Base-by-base conservation (phyloP, 2,329 filamentous ascomycete genomes). In the Tolypocladium amazonense region DNA sequence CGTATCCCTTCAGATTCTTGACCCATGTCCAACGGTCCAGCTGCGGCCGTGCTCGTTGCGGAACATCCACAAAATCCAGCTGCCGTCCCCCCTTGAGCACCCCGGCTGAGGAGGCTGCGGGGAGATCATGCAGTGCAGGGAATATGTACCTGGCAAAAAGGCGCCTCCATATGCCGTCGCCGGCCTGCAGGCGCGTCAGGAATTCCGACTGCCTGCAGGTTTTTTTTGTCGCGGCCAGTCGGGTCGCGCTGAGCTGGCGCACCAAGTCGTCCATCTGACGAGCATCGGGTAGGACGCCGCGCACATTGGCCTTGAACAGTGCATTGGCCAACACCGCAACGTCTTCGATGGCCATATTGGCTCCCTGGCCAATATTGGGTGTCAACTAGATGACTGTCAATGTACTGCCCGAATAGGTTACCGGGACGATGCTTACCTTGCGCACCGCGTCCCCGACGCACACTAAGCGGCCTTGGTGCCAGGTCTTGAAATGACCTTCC, bases 401-500 rank as follows among this genome's bases (percentile, higher is more conserved):
- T 41, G 4, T 5, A 8, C n/a, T 15, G 14, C 12, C 8, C 4
- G 23, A 11, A 8, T 4, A 56, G 18, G 43, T 30, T 8, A 18
- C 3, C n/a, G 9, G 15, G 8, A n/a, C 23, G 57, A 50, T 27
- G 11, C 41, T 41, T 25, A 71, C 69, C 69, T 75, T 75, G 60
- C 73, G 72, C 0, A 64, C 67, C 0, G 70, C 63, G 45, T 75
- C 72, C 5, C 73, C 73, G 0, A 75, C 59, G 4, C 65, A 63
- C 0, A 74, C 59, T 9, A 73, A 67, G 2, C 71, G 65, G 11
- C 65, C 59, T 53, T 67, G 69, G 56, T 68, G 64, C 72, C 73
- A 75, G 35, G 66, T 69, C 15, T 71, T 64, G 37, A 65, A 72
- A 1, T 70, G 65, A 23, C 67, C 60, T 41, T 75, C 72, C 14